Evolutionary conservation across 192 early-diverging fungal genomes (phyloP).

Genomic region (Podila minutissima): DNA sequence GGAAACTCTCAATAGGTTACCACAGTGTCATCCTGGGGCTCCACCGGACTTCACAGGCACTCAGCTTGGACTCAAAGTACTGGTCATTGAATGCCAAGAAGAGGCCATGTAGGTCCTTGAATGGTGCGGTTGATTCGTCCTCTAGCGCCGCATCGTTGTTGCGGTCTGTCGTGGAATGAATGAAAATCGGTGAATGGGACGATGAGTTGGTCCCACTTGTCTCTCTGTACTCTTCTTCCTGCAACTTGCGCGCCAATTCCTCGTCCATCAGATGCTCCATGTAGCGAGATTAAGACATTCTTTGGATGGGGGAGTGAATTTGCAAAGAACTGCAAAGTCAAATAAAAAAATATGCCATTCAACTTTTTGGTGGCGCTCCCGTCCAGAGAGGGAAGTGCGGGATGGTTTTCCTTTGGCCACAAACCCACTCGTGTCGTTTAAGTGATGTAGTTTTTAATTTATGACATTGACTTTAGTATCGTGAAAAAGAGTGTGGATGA

Average conservation of each 20-base stretch:
- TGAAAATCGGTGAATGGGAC: neutral
- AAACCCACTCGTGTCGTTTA: too few species aligned
- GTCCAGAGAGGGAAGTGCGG: too few species aligned
- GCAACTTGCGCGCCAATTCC: slow-evolving; percentile 25
- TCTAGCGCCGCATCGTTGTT: neutral
- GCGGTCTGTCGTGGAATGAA: neutral
- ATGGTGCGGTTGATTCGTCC: slow-evolving; percentile 12
- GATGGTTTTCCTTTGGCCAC: too few species aligned
- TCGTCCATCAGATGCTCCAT: slow-evolving; percentile 11
- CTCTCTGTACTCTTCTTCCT: slow-evolving; percentile 30
- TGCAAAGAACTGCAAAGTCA: too few species aligned
- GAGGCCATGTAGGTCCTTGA: slow-evolving; percentile 62
- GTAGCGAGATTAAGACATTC: neutral
- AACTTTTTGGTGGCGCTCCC: too few species aligned
- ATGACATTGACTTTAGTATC: neutral
- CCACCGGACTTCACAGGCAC: slow-evolving; percentile 67
- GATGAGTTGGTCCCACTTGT: neutral
- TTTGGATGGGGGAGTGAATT: too few species aligned
- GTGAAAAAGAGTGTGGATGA: neutral
- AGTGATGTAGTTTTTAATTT: too few species aligned
- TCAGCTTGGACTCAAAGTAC: slow-evolving; percentile 64
- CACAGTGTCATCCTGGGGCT: slow-evolving; percentile 63
- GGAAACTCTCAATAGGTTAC: slow-evolving; percentile 2
- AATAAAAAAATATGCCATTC: too few species aligned
- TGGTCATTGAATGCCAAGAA: slow-evolving; percentile 64